Percentiles rank a stretch among this genome's conserved stretches.
Conservation (phyloP, 2,329 filamentous ascomycete genomes). For the Boeremia exigua region DNA sequence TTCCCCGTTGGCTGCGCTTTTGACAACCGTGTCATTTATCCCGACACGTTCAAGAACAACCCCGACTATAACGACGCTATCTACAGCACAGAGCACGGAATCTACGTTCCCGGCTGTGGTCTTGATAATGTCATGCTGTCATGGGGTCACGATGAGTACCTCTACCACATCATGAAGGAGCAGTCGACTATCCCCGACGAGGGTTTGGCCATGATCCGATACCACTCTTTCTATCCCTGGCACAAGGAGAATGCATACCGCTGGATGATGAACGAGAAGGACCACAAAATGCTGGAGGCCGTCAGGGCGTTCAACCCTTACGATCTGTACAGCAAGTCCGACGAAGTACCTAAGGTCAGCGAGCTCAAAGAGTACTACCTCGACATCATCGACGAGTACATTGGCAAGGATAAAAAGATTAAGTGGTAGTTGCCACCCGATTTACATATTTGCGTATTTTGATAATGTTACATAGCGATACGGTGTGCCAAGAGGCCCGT, state of each 20-base stretch:
- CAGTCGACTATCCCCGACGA: slow-evolving; percentile 80
- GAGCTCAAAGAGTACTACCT: slow-evolving; percentile 81
- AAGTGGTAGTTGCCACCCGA: slow-evolving; percentile 63
- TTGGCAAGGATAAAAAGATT: slow-evolving; percentile 68
- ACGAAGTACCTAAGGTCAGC: slow-evolving; percentile 76
- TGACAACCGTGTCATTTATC: slow-evolving; percentile 79
- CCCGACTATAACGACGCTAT: slow-evolving; percentile 74
- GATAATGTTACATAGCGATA: slow-evolving; percentile 10
- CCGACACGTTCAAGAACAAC: slow-evolving; percentile 77
- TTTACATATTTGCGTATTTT: background rate
- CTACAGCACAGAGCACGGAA: slow-evolving; percentile 78
- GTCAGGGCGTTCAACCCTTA: slow-evolving; percentile 91
- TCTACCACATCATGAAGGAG: slow-evolving; percentile 85
- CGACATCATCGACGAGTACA: slow-evolving; percentile 76
- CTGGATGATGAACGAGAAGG: slow-evolving; percentile 83
- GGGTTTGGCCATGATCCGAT: slow-evolving; percentile 89
- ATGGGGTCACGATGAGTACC: slow-evolving; percentile 89
- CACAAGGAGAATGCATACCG: slow-evolving; percentile 80
- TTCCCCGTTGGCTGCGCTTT: slow-evolving; percentile 81
- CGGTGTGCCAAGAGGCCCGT: slow-evolving; percentile 24
- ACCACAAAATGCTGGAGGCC: slow-evolving; percentile 78
- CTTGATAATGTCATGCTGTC: slow-evolving; percentile 87
- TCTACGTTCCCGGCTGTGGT: slow-evolving; percentile 80
- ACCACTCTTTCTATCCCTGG: slow-evolving; percentile 94
- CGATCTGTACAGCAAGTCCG: slow-evolving; percentile 90